phyloP scores from a whole-genome alignment of 2,329 filamentous ascomycete genomes.

The Didymella glomerata region DNA sequence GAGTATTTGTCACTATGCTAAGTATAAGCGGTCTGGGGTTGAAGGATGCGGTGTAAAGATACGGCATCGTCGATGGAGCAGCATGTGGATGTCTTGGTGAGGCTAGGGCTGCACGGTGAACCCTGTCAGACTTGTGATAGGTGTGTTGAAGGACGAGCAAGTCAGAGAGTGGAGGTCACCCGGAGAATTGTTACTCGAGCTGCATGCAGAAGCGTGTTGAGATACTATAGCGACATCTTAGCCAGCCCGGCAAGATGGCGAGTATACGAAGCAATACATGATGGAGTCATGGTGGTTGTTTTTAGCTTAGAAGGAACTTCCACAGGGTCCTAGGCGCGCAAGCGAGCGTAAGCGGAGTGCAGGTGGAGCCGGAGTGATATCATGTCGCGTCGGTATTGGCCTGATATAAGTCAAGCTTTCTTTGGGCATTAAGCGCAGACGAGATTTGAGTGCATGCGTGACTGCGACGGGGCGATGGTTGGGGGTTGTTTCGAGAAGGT shows the following conservation, averaged over 20 bases:
- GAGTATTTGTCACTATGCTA: slow-evolving; percentile 15
- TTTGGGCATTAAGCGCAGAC: slow-evolving; percentile 16
- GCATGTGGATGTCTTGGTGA: neutral
- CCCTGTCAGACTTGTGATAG: slow-evolving; percentile 7
- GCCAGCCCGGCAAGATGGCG: neutral
- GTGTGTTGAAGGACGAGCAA: neutral
- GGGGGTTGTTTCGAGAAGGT: slow-evolving; percentile 26
- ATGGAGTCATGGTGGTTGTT: slow-evolving; percentile 2
- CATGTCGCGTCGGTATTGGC: slow-evolving; percentile 6
- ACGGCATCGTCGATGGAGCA: neutral
- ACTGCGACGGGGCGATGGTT: slow-evolving; percentile 11
- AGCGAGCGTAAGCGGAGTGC: slow-evolving; percentile 2
- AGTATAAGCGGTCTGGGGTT: slow-evolving; percentile 4
- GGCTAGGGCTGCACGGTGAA: neutral
- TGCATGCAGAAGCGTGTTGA: slow-evolving; percentile 1
- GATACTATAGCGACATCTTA: neutral
- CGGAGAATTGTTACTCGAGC: slow-evolving; percentile 2
- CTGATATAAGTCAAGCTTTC: slow-evolving; percentile 10
- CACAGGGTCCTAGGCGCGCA: slow-evolving; percentile 1
- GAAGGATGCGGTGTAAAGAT: neutral
- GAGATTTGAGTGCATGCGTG: slow-evolving; percentile 18
- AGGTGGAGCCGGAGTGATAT: slow-evolving; percentile 1
- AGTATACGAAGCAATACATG: slow-evolving; percentile 3
- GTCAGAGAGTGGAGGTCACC: slow-evolving; percentile 1
- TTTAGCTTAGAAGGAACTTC: slow-evolving; percentile 2